These are phyloP conservation scores for Spathaspora gorwiae DNA, from an alignment of 805 yeast genomes.

Conservation along the genomic window DNA sequence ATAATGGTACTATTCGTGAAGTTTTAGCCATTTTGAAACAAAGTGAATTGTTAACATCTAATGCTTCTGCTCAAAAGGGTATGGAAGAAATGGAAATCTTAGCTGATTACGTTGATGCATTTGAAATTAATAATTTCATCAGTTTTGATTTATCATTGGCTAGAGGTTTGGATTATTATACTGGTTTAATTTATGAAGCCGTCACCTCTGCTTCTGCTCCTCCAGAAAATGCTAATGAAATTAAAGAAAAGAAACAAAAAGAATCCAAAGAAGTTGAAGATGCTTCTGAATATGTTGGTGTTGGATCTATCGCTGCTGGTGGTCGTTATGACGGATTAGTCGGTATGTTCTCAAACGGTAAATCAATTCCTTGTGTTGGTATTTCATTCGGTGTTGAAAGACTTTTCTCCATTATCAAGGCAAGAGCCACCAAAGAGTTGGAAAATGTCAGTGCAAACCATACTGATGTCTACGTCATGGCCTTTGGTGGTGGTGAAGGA, in stretches of 20 bases:
- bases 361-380: constrained; percentile 96
- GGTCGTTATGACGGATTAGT: constrained; percentile 96
- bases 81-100: constrained; percentile 72
- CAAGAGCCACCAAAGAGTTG: constrained; percentile 55
- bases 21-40: constrained; percentile 50
- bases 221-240: constrained; percentile 70
- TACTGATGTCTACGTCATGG: constrained; percentile 94
- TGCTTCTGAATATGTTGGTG: constrained; percentile 95
- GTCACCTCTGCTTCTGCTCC: constrained; percentile 97
- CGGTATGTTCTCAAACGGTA: constrained; percentile 92
- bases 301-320: constrained; percentile 98
- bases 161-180: constrained; percentile 95
- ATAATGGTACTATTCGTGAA: constrained; percentile 70
- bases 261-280: constrained; percentile 49
- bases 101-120: constrained; percentile 78
- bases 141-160: constrained; percentile 94
- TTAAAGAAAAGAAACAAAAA: constrained; percentile 43
- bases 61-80: constrained; percentile 76
- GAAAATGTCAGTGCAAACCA: constrained; percentile 73
- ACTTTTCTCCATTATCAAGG: constrained; percentile 81
- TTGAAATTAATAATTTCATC: constrained; percentile 60
- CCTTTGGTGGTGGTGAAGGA: constrained; percentile 96
- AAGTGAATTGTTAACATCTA: constrained; percentile 55
- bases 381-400: constrained; percentile 96
- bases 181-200: constrained; percentile 95